Percentiles rank a stretch among this genome's conserved stretches.
phyloP scores from a whole-genome alignment of 345 rosid species.

The Camelina sativa region DNA sequence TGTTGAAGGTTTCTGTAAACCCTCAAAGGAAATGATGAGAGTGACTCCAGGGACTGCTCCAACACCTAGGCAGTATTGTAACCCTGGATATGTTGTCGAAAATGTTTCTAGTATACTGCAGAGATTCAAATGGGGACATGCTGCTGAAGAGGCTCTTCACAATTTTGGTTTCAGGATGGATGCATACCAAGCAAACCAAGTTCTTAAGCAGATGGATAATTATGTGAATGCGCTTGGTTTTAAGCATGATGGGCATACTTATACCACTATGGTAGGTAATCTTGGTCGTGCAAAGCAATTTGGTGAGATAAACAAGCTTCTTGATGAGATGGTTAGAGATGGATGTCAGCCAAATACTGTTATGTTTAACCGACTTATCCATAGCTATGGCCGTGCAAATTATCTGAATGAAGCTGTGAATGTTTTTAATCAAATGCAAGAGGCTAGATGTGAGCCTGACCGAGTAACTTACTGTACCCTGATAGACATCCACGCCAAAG shows the following conservation, averaged over 20 bases:
- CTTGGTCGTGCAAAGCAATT: conserved; percentile 93
- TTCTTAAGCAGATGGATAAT: conserved; percentile 83
- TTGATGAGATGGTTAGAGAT: conserved; percentile 81
- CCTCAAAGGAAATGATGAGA: conserved; percentile 56
- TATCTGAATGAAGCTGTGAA: conserved; percentile 75
- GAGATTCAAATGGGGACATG: conserved; percentile 76
- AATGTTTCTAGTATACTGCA: conserved; percentile 61
- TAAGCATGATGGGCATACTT: conserved; percentile 95
- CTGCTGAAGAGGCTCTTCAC: conserved; percentile 75
- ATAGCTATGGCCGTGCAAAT: conserved; percentile 98
- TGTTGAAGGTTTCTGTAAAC: conserved; percentile 33
- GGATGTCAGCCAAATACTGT: conserved; percentile 95
- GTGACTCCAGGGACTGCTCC: conserved; percentile 46
- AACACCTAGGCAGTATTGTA: conserved; percentile 49
- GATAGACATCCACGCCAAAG: conserved; percentile 96
- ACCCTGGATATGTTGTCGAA: conserved; percentile 55
- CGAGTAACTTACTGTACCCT: conserved; percentile 96
- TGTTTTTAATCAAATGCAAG: conserved; percentile 81
- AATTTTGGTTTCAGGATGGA: conserved; percentile 59
- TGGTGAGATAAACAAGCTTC: conserved; percentile 68
- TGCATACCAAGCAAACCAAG: conserved; percentile 95
- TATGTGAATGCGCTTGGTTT: conserved; percentile 76
- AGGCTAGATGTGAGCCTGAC: conserved; percentile 84
- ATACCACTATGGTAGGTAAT: conserved; percentile 97
- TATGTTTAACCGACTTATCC: conserved; percentile 89